phyloP scores from a whole-genome alignment of 2,329 filamentous ascomycete species.

The Apiospora hydei region DNA sequence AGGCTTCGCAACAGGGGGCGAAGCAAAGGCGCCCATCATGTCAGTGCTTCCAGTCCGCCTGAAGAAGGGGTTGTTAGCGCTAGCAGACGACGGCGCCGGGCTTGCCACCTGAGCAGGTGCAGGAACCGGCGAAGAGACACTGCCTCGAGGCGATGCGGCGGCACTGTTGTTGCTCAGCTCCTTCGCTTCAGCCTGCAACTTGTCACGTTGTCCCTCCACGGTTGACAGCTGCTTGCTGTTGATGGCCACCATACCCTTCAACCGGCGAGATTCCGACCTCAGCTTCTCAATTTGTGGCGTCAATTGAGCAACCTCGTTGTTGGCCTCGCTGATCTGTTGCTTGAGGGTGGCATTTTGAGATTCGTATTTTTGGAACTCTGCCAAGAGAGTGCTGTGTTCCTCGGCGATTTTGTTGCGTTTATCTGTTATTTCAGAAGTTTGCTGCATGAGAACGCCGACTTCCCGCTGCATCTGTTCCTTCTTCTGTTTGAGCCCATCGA shows the following conservation, averaged over 20 bases:
- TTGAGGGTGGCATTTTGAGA: constrained; percentile 87
- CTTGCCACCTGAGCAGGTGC: constrained; percentile 65
- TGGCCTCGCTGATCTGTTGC: constrained; percentile 84
- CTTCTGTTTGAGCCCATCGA: constrained; percentile 84
- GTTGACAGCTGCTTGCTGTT: constrained; percentile 97
- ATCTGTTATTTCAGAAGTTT: constrained; percentile 83
- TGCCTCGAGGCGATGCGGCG: constrained; percentile 62
- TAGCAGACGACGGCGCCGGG: constrained; percentile 72
- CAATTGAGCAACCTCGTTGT: constrained; percentile 81
- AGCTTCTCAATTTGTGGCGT: constrained; percentile 94
- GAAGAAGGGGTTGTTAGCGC: constrained; percentile 95
- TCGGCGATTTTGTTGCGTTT: constrained; percentile 81
- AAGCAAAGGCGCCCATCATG: constrained; percentile 61
- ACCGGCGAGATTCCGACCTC: constrained; percentile 88
- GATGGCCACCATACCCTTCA: constrained; percentile 95
- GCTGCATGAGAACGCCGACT: constrained; percentile 86
- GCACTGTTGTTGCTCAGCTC: constrained; percentile 70
- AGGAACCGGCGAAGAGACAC: constrained; percentile 56
- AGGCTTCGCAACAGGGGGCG: constrained; percentile 52
- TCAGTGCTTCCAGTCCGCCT: constrained; percentile 70
- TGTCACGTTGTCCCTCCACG: constrained; percentile 87
- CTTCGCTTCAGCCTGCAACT: constrained; percentile 80
- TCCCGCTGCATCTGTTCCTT: constrained; percentile 72
- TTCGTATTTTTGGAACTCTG: constrained; percentile 83
- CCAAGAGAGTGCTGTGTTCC: constrained; percentile 79